Evolutionary conservation across 345 rosid species (phyloP), one percentile per base, ranked within the genome.

Genomic region (Populus simonii): DNA sequence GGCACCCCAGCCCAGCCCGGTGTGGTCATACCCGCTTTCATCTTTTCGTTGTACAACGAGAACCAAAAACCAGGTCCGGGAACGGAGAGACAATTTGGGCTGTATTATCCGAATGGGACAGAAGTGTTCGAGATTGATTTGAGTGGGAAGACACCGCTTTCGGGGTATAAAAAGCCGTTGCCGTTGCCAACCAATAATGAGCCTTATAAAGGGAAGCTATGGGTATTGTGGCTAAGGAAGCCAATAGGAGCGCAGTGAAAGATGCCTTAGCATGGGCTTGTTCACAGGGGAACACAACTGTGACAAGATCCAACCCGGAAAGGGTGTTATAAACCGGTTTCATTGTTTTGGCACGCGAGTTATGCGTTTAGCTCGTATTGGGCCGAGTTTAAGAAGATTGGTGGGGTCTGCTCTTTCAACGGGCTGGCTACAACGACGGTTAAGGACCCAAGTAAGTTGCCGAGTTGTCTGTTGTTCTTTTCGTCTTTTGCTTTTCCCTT

Each of bases 1-100:
- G 98, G 99, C 7, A 93, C 99, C 6, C 99, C 99, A 1, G 94
- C 93, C 38, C 84, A 98, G 31, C 99, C 99, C 68, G 89, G 92
- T 4, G 74, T 71, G 74, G 85, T 84, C n/a, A 63, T 93, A 0
- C 98, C 96, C 4, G 70, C 98, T 22, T 86, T 93, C 62, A 38
- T 96, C 22, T 96, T 96, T 75, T 88, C 97, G 3, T 83, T 96
- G 11, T 93, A 82, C 83, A 96, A 92, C 81, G 99, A 96, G 88
- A 92, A 96, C 84, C 88, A 82, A 85, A 96, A 96, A 82, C 74
- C 93, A 27, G 99, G 99, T 66, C 94, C 91, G 49, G 93, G 93
- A 0, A 96, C 99, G 65, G 97, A 96, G 87, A 87, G 98, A 45
- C 92, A 93, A 79, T 96, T 96, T 85, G 99, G 99, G 70, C 68